Evolutionary conservation across 2,329 filamentous ascomycete species (phyloP).

Genomic region (Colletotrichum nymphaeae): DNA sequence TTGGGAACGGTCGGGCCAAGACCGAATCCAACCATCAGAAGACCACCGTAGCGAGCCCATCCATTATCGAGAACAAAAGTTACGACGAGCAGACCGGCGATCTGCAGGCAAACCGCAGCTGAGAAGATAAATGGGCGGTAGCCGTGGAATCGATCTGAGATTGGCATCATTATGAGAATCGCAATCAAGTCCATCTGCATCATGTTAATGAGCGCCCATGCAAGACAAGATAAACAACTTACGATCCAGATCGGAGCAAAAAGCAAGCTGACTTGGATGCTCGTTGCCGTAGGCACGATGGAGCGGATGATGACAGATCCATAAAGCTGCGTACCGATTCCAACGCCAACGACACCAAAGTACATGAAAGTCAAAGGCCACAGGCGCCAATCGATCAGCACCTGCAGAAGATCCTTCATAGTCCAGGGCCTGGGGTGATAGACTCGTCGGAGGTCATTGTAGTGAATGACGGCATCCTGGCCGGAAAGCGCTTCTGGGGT

Average conservation of each 20-base stretch:
- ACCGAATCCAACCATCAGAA: constrained; percentile 91
- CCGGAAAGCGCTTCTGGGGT: constrained; percentile 79
- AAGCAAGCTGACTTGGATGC: constrained; percentile 81
- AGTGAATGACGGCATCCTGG: constrained; percentile 84
- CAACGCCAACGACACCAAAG: constrained; percentile 92
- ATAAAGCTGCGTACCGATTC: constrained; percentile 90
- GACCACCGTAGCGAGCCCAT: constrained; percentile 88
- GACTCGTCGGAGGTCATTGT: constrained; percentile 82
- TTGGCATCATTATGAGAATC: constrained; percentile 85
- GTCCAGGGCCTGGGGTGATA: constrained; percentile 83
- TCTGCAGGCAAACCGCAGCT: constrained; percentile 80
- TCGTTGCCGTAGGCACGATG: constrained; percentile 79
- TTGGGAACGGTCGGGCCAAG: constrained; percentile 92
- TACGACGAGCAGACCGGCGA: constrained; percentile 81
- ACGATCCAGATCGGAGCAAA: constrained; percentile 95
- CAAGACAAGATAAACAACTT: constrained; percentile 49
- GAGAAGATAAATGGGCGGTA: constrained; percentile 86
- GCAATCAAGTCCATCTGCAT: constrained; percentile 82
- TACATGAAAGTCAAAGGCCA: constrained; percentile 93
- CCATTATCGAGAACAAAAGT: constrained; percentile 78
- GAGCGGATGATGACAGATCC: constrained; percentile 86
- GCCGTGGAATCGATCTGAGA: constrained; percentile 88
- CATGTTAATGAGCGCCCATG: not conserved
- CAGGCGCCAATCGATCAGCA: constrained; percentile 86
- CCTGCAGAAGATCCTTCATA: constrained; percentile 73